Evolutionary conservation across 352 stramenopile species (phyloP).

Genomic region (Saprolegnia parasitica): DNA sequence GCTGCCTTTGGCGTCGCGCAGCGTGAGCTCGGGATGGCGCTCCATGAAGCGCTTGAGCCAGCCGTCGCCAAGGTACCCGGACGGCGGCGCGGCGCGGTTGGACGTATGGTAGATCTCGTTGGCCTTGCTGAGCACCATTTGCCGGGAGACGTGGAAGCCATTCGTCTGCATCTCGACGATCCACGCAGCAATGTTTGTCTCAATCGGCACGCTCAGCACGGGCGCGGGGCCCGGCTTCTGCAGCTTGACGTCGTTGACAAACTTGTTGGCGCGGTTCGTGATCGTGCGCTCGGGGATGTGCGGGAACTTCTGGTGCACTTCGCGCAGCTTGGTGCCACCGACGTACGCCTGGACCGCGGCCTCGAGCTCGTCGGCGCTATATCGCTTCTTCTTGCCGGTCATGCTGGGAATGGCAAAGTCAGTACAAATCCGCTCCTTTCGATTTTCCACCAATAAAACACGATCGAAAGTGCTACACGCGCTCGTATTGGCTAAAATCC

Average conservation of each 20-base stretch:
- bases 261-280: slow-evolving; percentile 13
- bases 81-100: not conserved
- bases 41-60: slow-evolving; percentile 18
- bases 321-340: slow-evolving; percentile 6
- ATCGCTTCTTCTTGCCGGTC: slow-evolving; percentile 19
- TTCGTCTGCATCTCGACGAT: slow-evolving; percentile 16
- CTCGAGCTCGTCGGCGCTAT: slow-evolving; percentile 9
- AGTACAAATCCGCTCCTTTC: slow-evolving; percentile 19
- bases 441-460: slow-evolving; percentile 3
- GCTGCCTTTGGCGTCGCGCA: slow-evolving; percentile 9
- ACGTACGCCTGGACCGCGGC: slow-evolving; percentile 5
- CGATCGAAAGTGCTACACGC: not conserved
- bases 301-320: slow-evolving; percentile 9
- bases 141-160: slow-evolving; percentile 11
- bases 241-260: slow-evolving; percentile 6
- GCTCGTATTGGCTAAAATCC: not conserved
- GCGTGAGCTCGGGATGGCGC: slow-evolving; percentile 4
- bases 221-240: slow-evolving; percentile 6
- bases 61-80: slow-evolving; percentile 10
- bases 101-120: slow-evolving; percentile 14
- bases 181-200: slow-evolving; percentile 5
- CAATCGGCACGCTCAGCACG: slow-evolving; percentile 9
- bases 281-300: slow-evolving; percentile 14
- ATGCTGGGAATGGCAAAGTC: not conserved
- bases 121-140: slow-evolving; percentile 15